phyloP scores from a whole-genome alignment of 129 eudicot species.

The Smallanthus sonchifolius region DNA sequence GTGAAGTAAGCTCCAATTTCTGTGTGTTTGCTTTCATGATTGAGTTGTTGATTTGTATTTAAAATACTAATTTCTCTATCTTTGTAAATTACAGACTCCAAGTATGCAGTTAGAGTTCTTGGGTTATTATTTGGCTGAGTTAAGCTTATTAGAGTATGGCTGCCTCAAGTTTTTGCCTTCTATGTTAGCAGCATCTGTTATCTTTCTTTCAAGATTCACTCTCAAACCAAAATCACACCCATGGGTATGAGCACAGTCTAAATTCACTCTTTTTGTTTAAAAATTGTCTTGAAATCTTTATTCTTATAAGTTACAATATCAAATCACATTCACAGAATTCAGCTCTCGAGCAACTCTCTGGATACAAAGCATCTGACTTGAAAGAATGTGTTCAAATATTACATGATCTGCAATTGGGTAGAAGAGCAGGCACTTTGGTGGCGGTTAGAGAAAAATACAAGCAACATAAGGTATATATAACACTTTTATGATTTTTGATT shows the following conservation, averaged over 20 bases:
- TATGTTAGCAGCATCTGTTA: slow-evolving; percentile 69
- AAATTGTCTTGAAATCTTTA: neutral
- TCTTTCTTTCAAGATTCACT: slow-evolving; percentile 63
- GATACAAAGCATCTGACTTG: slow-evolving; percentile 53
- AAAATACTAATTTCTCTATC: slow-evolving; percentile 4
- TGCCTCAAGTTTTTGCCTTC: slow-evolving; percentile 81
- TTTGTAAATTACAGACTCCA: slow-evolving; percentile 32
- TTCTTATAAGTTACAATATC: neutral
- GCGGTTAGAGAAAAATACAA: slow-evolving; percentile 76
- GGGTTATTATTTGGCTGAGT: slow-evolving; percentile 65
- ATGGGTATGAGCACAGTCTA: slow-evolving; percentile 45
- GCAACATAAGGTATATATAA: slow-evolving; percentile 56
- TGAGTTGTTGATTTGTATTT: neutral
- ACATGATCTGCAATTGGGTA: slow-evolving; percentile 60
- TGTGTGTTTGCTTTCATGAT: neutral
- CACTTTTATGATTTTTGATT: neutral
- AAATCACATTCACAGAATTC: slow-evolving; percentile 30
- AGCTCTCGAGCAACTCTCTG: slow-evolving; percentile 44
- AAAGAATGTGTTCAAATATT: slow-evolving; percentile 65
- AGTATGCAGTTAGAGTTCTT: slow-evolving; percentile 47
- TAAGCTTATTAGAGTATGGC: slow-evolving; percentile 70
- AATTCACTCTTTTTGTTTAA: neutral
- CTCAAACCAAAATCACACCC: slow-evolving; percentile 51
- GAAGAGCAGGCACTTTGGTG: slow-evolving; percentile 44
- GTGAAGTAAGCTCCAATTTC: slow-evolving; percentile 25